Percentiles rank a stretch among this genome's conserved stretches.
Conservation (phyloP, 768 basidiomycete genomes). For the Psilocybe sp. region DNA sequence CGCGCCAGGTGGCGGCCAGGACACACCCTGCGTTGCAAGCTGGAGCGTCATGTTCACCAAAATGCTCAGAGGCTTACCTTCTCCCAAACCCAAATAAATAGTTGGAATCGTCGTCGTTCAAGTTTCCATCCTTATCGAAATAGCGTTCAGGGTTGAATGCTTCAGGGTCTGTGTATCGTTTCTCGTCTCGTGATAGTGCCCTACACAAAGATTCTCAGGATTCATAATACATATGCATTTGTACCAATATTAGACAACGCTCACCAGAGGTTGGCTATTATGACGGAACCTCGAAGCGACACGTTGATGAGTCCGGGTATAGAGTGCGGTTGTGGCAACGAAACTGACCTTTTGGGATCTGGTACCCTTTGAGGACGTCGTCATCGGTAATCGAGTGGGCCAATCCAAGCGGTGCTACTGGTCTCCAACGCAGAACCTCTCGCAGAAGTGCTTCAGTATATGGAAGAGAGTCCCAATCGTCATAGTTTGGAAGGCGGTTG, state of each 20-base stretch:
- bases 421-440: constrained; percentile 16
- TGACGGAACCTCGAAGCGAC: too few species aligned
- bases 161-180: constrained; percentile 29
- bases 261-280: too few species aligned
- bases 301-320: too few species aligned
- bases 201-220: too few species aligned
- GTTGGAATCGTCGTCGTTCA: too few species aligned
- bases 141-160: constrained; percentile 35
- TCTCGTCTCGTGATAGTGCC: constrained; percentile 30
- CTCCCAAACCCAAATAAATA: constrained; percentile 28
- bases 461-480: constrained; percentile 20
- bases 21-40: constrained; percentile 11
- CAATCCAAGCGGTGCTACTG: constrained; percentile 17
- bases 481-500: constrained; percentile 21
- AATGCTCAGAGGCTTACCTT: constrained; percentile 12
- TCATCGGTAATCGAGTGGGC: constrained; percentile 21
- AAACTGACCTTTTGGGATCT: constrained; percentile 19
- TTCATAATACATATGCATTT: too few species aligned
- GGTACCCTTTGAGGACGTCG: constrained; percentile 24
- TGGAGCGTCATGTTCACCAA: neutral
- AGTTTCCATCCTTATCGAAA: too few species aligned
- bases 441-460: constrained; percentile 14
- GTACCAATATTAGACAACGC: too few species aligned
- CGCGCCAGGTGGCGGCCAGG: constrained; percentile 14
- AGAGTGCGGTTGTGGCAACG: neutral